Percentiles rank a stretch among this genome's conserved stretches.
These are phyloP conservation scores for Iris macrosiphon DNA, from an alignment of 106 monocot genomes.

Conservation along the genomic window DNA sequence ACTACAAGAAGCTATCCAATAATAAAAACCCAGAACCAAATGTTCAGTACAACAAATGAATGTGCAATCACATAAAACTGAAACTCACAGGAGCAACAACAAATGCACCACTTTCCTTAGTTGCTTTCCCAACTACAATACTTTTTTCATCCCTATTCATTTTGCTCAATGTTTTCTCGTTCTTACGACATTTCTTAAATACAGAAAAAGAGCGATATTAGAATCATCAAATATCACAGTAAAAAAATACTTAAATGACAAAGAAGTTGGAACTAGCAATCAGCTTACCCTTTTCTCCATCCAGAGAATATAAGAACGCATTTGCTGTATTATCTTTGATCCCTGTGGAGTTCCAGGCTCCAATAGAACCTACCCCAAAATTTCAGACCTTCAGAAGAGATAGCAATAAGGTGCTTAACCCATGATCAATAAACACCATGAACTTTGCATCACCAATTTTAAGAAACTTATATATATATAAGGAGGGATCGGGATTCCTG, in stretches of 20 bases:
- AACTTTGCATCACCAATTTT: background rate
- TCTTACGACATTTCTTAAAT: conserved; percentile 71
- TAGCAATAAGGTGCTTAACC: too few species aligned
- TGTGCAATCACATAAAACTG: background rate
- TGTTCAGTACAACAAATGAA: background rate
- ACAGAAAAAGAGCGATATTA: conserved; percentile 1
- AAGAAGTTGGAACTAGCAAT: background rate
- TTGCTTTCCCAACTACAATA: conserved; percentile 22
- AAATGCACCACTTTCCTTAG: conserved; percentile 45
- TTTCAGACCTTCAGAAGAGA: background rate
- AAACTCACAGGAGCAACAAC: conserved; percentile 94
- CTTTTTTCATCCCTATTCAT: conserved; percentile 26
- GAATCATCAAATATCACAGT: background rate
- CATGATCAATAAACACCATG: background rate
- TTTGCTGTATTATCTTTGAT: conserved; percentile 72
- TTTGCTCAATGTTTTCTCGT: conserved; percentile 13
- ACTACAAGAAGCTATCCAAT: conserved; percentile 29
- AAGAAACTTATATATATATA: too few species aligned
- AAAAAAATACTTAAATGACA: conserved; percentile 1
- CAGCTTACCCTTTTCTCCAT: conserved; percentile 25
- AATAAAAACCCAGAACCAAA: background rate
- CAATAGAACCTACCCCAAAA: conserved; percentile 55
- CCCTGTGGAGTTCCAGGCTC: conserved; percentile 97
- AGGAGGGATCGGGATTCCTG: too few species aligned
- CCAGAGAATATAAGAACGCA: conserved; percentile 90